These are phyloP conservation scores for Xylariaceae sp. DNA, from an alignment of 2,329 filamentous ascomycete species.

Conservation along the genomic window DNA sequence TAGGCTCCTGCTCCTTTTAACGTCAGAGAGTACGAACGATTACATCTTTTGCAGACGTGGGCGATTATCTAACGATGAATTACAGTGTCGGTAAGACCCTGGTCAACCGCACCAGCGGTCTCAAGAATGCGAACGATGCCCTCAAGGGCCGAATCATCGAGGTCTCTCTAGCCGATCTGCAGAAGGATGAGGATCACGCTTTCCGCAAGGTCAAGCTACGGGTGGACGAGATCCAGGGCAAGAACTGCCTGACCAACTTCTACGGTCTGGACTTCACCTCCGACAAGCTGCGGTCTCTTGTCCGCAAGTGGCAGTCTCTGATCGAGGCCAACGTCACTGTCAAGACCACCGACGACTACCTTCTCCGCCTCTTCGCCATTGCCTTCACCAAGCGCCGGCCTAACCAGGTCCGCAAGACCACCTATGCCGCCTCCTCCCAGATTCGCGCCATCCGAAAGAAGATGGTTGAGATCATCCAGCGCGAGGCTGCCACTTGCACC, in stretches of 20 bases:
- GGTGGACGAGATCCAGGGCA: slow-evolving; percentile 98
- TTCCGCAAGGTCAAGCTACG: slow-evolving; percentile 99
- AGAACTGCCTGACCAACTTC: slow-evolving; percentile 99
- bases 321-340: slow-evolving; percentile 99
- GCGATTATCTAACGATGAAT: slow-evolving; percentile 37
- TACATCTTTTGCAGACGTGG: slow-evolving; percentile 19
- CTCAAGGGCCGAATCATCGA: slow-evolving; percentile 99
- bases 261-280: slow-evolving; percentile 99
- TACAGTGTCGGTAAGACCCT: slow-evolving; percentile 98
- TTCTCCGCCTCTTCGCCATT: slow-evolving; percentile 97
- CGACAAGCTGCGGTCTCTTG: slow-evolving; percentile 98
- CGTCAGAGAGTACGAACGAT: slow-evolving; percentile 84
- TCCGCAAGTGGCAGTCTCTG: slow-evolving; percentile 99
- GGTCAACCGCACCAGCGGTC: slow-evolving; percentile 98
- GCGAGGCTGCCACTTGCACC: slow-evolving; percentile 93
- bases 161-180: slow-evolving; percentile 97
- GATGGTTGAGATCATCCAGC: slow-evolving; percentile 99
- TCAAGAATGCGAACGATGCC: slow-evolving; percentile 99
- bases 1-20: slow-evolving; percentile 95
- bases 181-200: slow-evolving; percentile 99
- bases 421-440: slow-evolving; percentile 95
- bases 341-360: slow-evolving; percentile 99
- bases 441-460: slow-evolving; percentile 98
- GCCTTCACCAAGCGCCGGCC: slow-evolving; percentile 99
- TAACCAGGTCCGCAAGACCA: slow-evolving; percentile 99